Evolutionary conservation across 176 grass and related monocot species (phyloP).

Genomic region (Alloteropsis semialata): DNA sequence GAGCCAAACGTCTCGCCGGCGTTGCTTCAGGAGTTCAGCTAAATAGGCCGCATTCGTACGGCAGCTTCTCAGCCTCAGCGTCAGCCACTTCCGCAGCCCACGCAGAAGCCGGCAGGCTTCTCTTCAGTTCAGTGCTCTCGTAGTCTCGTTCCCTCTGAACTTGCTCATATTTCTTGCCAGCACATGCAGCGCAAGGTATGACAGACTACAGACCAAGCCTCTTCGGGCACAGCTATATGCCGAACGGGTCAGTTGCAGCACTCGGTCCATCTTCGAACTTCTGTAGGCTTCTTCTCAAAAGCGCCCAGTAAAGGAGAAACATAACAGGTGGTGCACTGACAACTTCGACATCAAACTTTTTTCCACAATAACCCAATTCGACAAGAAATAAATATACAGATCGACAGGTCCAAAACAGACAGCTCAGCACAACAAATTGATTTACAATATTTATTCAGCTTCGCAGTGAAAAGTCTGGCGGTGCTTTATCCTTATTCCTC

Average conservation of each 20-base stretch:
- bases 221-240: background rate
- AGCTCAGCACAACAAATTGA: background rate
- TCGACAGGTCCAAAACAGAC: background rate
- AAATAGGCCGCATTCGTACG: background rate
- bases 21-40: too few species aligned
- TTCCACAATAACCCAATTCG: background rate
- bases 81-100: background rate
- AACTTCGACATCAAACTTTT: background rate
- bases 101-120: too few species aligned
- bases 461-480: background rate
- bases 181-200: background rate
- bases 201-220: too few species aligned
- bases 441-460: constrained; percentile 13
- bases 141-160: too few species aligned
- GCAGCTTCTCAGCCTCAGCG: background rate
- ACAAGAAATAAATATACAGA: background rate
- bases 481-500: constrained; percentile 53
- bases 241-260: background rate
- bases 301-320: background rate
- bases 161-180: too few species aligned
- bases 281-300: background rate
- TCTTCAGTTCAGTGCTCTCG: too few species aligned
- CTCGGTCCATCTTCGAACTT: background rate
- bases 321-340: background rate
- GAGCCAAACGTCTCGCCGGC: too few species aligned